These are phyloP conservation scores for Golubevia pallescens DNA, from an alignment of 1,284 basidiomycete genomes.

Conservation along the genomic window DNA sequence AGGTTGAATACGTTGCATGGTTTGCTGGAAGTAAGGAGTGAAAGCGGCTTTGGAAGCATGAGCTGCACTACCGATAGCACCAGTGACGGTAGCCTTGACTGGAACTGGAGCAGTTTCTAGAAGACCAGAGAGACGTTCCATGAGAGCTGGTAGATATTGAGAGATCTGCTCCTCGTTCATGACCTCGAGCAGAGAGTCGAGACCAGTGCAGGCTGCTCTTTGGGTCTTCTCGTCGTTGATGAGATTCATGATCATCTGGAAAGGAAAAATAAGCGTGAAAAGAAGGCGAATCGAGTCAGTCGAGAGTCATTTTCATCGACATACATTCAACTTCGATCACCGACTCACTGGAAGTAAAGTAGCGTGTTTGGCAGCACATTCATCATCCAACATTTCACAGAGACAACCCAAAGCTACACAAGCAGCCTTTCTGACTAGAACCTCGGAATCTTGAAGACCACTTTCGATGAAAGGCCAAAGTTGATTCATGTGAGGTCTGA, in stretches of 20 bases:
- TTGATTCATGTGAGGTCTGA: constrained; percentile 87
- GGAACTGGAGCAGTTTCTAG: constrained; percentile 83
- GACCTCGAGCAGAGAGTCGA: constrained; percentile 95
- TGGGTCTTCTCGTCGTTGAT: constrained; percentile 88
- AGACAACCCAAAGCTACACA: constrained; percentile 94
- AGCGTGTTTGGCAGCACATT: constrained; percentile 83
- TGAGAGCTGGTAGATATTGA: constrained; percentile 90
- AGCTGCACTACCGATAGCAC: constrained; percentile 96
- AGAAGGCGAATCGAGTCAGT: background rate
- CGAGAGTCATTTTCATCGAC: background rate
- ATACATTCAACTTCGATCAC: background rate
- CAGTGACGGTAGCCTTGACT: constrained; percentile 94
- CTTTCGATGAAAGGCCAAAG: constrained; percentile 95
- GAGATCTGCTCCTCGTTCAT: constrained; percentile 84
- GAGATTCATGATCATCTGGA: constrained; percentile 67
- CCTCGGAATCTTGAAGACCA: constrained; percentile 83
- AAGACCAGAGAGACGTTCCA: constrained; percentile 89
- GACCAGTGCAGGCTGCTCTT: constrained; percentile 89
- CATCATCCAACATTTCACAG: constrained; percentile 97
- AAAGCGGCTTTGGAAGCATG: constrained; percentile 95
- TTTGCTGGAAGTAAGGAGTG: constrained; percentile 91
- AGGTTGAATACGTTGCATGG: constrained; percentile 86
- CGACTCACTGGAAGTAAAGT: constrained; percentile 83
- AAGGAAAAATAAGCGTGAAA: background rate
- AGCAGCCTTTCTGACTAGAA: constrained; percentile 88